Evolutionary conservation across 108 stramenopile genomes (phyloP), one percentile per base, ranked within the genome.

Genomic region (Cyclotella kingstonii): DNA sequence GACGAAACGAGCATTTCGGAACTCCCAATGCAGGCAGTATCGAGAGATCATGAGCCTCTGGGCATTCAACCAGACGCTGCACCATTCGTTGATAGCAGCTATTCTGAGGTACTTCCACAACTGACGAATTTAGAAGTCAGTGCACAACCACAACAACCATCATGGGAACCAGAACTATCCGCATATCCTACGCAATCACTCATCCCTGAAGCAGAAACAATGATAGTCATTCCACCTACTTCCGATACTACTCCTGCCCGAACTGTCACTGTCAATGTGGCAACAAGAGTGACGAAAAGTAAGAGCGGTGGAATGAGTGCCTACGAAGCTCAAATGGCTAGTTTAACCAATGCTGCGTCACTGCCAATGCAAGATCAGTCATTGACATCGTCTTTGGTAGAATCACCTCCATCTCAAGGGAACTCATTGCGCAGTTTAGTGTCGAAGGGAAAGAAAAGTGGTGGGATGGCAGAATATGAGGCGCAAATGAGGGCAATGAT

Each of bases 401-500:
- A 4, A 23, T 27, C 28, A 14, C 49, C 14, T 10, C 49, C 49
- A 29, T 27, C 49, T 21, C 49, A 4, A 14, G 15, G 1, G 14
- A 40, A 40, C 39, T 40, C 39, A 2, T 48, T 25, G 46, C 22
- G 22, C 11, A 11, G 19, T 22, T 25, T 25, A 21, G 54, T 6
- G 0, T 21, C 12, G 18, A 38, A 38, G 14, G 36, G 22, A 8
- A 60, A 60, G 43, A 60, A 45, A 2, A 34, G 44, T 43, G 25
- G 18, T 1, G 58, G 58, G n/a, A 46, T 60, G 58, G 23, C 6
- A 19, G 54, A 33, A 11, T 54, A 54, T 54, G 54, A 54, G 11
- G 54, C 54, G 4, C 54, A 54, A 22, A 54, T 54, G 54, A 54
- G 26, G 34, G 54, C 54, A 0, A 36, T 54, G 54, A 54, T 54